Evolutionary conservation across 202 grass and related monocot species (phyloP).

Genomic region (Hordeum pubiflorum): DNA sequence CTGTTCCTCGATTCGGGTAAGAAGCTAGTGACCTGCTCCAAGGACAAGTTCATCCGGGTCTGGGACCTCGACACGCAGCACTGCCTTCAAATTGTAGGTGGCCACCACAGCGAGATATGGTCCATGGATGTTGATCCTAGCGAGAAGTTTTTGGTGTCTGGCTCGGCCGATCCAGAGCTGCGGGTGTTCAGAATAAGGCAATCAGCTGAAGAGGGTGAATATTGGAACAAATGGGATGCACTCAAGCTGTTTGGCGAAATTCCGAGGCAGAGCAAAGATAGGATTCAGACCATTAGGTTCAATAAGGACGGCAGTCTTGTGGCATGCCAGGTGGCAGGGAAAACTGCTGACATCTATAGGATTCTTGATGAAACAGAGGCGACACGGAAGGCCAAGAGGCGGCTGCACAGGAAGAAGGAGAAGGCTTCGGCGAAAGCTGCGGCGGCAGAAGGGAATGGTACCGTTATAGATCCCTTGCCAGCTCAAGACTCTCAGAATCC

Average conservation of each 20-base stretch:
- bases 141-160: slow-evolving; percentile 70
- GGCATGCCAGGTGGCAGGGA: slow-evolving; percentile 83
- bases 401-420: slow-evolving; percentile 81
- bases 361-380: slow-evolving; percentile 78
- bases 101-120: slow-evolving; percentile 87
- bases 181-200: slow-evolving; percentile 62
- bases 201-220: slow-evolving; percentile 35
- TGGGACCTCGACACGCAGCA: slow-evolving; percentile 94
- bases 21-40: slow-evolving; percentile 88
- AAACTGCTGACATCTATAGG: slow-evolving; percentile 61
- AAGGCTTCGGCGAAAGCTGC: slow-evolving; percentile 51
- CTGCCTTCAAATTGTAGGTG: slow-evolving; percentile 81
- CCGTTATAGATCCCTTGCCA: slow-evolving; percentile 44
- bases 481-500: slow-evolving; percentile 43
- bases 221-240: slow-evolving; percentile 75
- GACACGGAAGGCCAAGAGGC: slow-evolving; percentile 63
- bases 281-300: slow-evolving; percentile 65
- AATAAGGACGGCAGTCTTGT: slow-evolving; percentile 62
- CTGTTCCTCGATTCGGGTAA: slow-evolving; percentile 78
- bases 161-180: slow-evolving; percentile 67
- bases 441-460: slow-evolving; percentile 35
- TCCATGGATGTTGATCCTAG: slow-evolving; percentile 73
- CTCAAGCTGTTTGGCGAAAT: slow-evolving; percentile 92
- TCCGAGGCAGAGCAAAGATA: slow-evolving; percentile 70
- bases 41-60: slow-evolving; percentile 90